A percentile compares a stretch with the other conserved stretches of the same genome.
phyloP scores from a whole-genome alignment of 106 monocot genomes.

The Chionographis japonica region DNA sequence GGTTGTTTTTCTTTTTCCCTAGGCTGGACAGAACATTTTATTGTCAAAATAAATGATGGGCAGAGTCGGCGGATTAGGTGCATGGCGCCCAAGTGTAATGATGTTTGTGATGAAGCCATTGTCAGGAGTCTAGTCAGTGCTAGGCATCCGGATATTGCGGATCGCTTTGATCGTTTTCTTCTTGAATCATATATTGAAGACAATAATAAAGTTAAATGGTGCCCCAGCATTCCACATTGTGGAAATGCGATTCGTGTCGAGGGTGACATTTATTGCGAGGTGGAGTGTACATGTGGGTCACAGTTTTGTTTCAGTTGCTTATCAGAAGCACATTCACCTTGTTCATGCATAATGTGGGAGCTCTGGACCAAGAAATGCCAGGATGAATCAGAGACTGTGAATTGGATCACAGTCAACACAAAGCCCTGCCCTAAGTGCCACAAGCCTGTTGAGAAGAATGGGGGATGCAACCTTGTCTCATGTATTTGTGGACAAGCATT shows the following conservation, averaged over 20 bases:
- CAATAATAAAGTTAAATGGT: conserved; percentile 95
- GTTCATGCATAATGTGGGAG: conserved; percentile 93
- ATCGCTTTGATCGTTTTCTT: conserved; percentile 83
- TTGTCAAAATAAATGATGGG: conserved; percentile 85
- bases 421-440: conserved; percentile 94
- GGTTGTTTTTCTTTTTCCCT: conserved; percentile 7
- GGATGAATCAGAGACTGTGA: conserved; percentile 92
- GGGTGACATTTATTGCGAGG: conserved; percentile 78
- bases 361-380: conserved; percentile 85
- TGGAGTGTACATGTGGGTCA: conserved; percentile 82
- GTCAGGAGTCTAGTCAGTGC: conserved; percentile 50
- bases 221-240: conserved; percentile 85
- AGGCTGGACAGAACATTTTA: conserved; percentile 95
- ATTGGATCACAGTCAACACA: conserved; percentile 90
- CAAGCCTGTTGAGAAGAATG: conserved; percentile 92
- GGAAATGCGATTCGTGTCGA: conserved; percentile 89
- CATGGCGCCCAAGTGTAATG: conserved; percentile 76
- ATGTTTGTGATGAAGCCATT: conserved; percentile 73
- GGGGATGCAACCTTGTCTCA: conserved; percentile 90
- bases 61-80: conserved; percentile 74
- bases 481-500: conserved; percentile 93
- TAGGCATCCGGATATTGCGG: conserved; percentile 65
- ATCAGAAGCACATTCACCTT: conserved; percentile 86
- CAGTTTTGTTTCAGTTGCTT: conserved; percentile 94
- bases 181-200: conserved; percentile 96